Evolutionary conservation across 331 rosid species (phyloP), one percentile per base, ranked within the genome.

Genomic region (Pyrus hybrid): DNA sequence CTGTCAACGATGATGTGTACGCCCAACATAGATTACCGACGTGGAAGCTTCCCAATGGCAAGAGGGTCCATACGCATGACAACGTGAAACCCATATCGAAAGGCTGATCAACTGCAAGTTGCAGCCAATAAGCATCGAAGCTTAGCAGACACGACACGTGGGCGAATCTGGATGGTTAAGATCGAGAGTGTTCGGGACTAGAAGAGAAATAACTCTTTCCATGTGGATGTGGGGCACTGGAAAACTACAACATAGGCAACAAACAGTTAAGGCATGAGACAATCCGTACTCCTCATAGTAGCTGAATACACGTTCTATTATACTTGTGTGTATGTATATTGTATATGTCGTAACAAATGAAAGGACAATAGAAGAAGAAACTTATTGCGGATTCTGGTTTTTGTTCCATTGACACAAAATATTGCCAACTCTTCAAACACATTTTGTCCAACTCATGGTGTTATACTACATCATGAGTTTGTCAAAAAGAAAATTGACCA

Each of bases 41-140:
- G 78, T 87, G 86, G 89, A 86, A 76, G 37, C 25, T 83, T 86
- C 83, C 56, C 18, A 88, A 85, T n/a, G 0, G 71, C 32, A n/a
- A 11, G 56, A 29, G 75, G 37, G n/a, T 35, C 64, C 75, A 8
- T 16, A 1, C 4, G 14, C 74, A 14, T 53, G 47, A 41, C 47
- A 12, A 41, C 14, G 16, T 3, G 47, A 41, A 41, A 41, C 0
- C 33, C 53, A 32, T 13, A 30, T 2, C 22, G 5, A 21, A 18
- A 41, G 47, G 68, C 11, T 57, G 26, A 37, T 17, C n/a, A 21
- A 62, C 51, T 14, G 35, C 80, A 63, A 58, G 77, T 60, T 25
- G 21, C 26, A 21, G 23, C 53, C 3, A 7, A 41, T 73, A 54
- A 22, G 74, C 1, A 71, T 84, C 76, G n/a, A 16, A 20, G 21